Percentiles rank a stretch among this genome's conserved stretches.
These are phyloP conservation scores for Cyathus striatus DNA, from an alignment of 768 basidiomycete species.

Conservation along the genomic window DNA sequence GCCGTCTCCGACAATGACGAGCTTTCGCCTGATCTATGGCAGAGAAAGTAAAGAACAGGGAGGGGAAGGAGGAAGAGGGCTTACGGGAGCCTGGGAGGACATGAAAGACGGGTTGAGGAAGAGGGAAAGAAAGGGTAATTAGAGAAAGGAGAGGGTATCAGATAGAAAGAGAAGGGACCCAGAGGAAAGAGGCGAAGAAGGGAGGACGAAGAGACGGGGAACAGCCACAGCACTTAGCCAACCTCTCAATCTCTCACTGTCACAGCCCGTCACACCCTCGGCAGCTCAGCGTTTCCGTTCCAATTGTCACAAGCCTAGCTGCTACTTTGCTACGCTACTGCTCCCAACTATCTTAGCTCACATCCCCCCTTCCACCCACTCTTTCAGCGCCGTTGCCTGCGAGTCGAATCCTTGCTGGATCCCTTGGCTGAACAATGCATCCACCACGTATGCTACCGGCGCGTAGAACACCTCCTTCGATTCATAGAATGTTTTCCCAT, in stretches of 20 bases:
- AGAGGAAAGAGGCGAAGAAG: too few species aligned
- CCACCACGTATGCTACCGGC: slow-evolving; percentile 15
- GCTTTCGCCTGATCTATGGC: slow-evolving; percentile 81
- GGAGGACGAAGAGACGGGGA: slow-evolving; percentile 10
- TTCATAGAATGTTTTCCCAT: slow-evolving; percentile 23
- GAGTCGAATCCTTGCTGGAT: slow-evolving; percentile 19
- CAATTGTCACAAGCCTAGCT: too few species aligned
- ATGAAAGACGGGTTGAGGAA: slow-evolving; percentile 13
- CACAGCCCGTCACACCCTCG: too few species aligned
- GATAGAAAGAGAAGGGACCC: too few species aligned
- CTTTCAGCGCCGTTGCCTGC: slow-evolving; percentile 15
- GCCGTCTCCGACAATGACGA: slow-evolving; percentile 97
- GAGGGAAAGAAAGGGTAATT: too few species aligned
- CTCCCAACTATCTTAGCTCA: too few species aligned
- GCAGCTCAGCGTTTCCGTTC: too few species aligned
- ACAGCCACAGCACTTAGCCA: slow-evolving; percentile 16
- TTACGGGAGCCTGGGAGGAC: slow-evolving; percentile 56
- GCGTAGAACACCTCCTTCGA: slow-evolving; percentile 20
- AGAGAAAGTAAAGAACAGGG: slow-evolving; percentile 5
- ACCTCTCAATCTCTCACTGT: not conserved
- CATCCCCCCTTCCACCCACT: slow-evolving; percentile 10
- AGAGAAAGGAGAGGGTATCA: slow-evolving; percentile 4
- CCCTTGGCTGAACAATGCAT: slow-evolving; percentile 12
- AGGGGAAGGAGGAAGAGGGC: slow-evolving; percentile 18
- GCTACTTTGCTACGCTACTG: not conserved